Conservation (phyloP, 768 basidiomycete species). For the Suillus discolor region DNA sequence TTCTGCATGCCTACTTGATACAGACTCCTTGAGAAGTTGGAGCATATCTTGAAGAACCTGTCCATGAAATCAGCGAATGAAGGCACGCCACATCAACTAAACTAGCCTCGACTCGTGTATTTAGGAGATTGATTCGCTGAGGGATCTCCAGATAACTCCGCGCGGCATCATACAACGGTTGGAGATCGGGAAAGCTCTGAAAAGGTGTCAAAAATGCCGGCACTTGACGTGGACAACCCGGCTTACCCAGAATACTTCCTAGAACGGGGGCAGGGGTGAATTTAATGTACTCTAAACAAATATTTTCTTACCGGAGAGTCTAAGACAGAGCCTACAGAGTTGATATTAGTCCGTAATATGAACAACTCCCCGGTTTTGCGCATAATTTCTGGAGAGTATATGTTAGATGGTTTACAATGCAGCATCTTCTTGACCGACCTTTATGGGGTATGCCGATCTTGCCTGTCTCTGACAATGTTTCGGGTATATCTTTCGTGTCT, state of each 20-base stretch:
- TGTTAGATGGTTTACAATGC: slow-evolving; percentile 10
- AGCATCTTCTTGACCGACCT: slow-evolving; percentile 42
- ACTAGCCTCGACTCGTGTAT: slow-evolving; percentile 87
- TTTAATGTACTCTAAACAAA: slow-evolving; percentile 9
- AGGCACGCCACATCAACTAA: slow-evolving; percentile 12
- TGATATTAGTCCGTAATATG: slow-evolving; percentile 90
- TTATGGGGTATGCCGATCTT: slow-evolving; percentile 91
- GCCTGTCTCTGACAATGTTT: slow-evolving; percentile 90
- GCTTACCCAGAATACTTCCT: slow-evolving; percentile 95
- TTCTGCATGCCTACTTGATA: slow-evolving; percentile 88
- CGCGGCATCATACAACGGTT: slow-evolving; percentile 92
- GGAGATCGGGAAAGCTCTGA: slow-evolving; percentile 91
- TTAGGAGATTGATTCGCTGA: slow-evolving; percentile 89
- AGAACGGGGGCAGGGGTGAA: slow-evolving; percentile 10
- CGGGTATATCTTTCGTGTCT: slow-evolving; percentile 95
- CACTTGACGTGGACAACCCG: slow-evolving; percentile 14
- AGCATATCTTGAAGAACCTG: slow-evolving; percentile 97
- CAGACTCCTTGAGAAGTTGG: slow-evolving; percentile 91
- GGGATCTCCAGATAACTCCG: slow-evolving; percentile 94
- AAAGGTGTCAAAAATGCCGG: slow-evolving; percentile 16
- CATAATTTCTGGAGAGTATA: slow-evolving; percentile 76
- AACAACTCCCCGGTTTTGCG: slow-evolving; percentile 95
- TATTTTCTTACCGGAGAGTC: slow-evolving; percentile 79
- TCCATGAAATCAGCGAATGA: slow-evolving; percentile 10
- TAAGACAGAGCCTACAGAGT: slow-evolving; percentile 94